phyloP scores from a whole-genome alignment of 371 early-diverging fungal species.

The Lichtheimia corymbifera region DNA sequence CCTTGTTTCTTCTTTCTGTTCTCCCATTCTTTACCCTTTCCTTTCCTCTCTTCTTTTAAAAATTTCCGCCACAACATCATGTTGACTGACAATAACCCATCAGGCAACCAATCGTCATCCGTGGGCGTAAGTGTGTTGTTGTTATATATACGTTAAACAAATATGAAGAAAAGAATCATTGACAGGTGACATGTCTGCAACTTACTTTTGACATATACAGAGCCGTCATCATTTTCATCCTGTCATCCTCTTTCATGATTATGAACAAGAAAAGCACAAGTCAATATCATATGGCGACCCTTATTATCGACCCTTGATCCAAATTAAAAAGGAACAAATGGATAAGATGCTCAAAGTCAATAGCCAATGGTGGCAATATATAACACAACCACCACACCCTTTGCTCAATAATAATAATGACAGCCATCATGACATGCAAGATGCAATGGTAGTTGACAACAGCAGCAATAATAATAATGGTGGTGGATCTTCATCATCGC shows the following conservation, averaged over 20 bases:
- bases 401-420: too few species aligned
- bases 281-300: constrained; percentile 18
- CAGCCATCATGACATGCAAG: too few species aligned
- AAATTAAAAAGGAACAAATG: constrained; percentile 20
- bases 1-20: neutral
- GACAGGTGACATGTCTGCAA: too few species aligned
- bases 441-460: too few species aligned
- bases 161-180: too few species aligned
- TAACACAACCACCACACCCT: too few species aligned
- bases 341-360: constrained; percentile 22
- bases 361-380: constrained; percentile 24
- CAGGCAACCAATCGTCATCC: too few species aligned
- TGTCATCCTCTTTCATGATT: constrained; percentile 23
- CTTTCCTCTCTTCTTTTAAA: neutral
- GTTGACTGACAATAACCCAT: too few species aligned
- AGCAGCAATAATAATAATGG: too few species aligned
- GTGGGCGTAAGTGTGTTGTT: too few species aligned
- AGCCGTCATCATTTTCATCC: constrained; percentile 16
- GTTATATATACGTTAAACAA: too few species aligned
- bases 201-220: neutral
- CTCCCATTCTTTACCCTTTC: neutral
- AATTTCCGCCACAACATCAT: too few species aligned
- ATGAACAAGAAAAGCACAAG: neutral
- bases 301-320: constrained; percentile 21
- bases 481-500: constrained; percentile 1